Conservation (phyloP, 1,284 basidiomycete genomes). For the Papiliotrema nemorosa region DNA sequence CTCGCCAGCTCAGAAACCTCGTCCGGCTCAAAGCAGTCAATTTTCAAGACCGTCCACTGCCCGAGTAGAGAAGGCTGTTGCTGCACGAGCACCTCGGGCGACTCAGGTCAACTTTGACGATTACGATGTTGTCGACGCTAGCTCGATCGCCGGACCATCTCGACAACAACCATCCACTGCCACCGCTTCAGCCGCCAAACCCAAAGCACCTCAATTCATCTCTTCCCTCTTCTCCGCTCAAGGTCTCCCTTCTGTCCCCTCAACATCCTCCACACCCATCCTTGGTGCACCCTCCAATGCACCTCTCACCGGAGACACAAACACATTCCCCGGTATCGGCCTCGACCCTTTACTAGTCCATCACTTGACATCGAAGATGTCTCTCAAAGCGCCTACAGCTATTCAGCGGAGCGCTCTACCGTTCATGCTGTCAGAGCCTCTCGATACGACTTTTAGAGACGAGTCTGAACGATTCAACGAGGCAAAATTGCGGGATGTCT, state of each 20-base stretch:
- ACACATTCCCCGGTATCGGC: constrained; percentile 69
- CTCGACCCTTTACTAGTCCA: constrained; percentile 75
- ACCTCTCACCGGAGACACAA: constrained; percentile 63
- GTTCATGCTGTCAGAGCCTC: constrained; percentile 57
- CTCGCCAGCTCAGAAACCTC: neutral
- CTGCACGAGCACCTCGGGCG: neutral
- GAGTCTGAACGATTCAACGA: constrained; percentile 15
- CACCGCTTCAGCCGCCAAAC: neutral
- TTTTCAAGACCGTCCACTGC: neutral
- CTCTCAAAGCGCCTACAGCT: constrained; percentile 79
- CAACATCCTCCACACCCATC: constrained; percentile 4
- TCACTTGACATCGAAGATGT: constrained; percentile 78
- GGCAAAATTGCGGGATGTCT: constrained; percentile 65
- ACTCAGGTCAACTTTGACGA: neutral
- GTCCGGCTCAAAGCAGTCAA: neutral
- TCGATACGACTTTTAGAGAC: constrained; percentile 35
- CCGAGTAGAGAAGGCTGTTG: neutral
- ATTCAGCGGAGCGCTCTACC: constrained; percentile 84
- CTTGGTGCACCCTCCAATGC: constrained; percentile 71
- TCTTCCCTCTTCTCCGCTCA: constrained; percentile 83
- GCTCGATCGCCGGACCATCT: constrained; percentile 16
- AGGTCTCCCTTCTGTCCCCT: constrained; percentile 25
- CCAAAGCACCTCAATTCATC: constrained; percentile 64
- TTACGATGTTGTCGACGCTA: neutral
- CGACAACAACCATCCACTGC: constrained; percentile 14